Evolutionary conservation across 495 filamentous ascomycete species (phyloP).

Genomic region (Talaromyces thailandensis): DNA sequence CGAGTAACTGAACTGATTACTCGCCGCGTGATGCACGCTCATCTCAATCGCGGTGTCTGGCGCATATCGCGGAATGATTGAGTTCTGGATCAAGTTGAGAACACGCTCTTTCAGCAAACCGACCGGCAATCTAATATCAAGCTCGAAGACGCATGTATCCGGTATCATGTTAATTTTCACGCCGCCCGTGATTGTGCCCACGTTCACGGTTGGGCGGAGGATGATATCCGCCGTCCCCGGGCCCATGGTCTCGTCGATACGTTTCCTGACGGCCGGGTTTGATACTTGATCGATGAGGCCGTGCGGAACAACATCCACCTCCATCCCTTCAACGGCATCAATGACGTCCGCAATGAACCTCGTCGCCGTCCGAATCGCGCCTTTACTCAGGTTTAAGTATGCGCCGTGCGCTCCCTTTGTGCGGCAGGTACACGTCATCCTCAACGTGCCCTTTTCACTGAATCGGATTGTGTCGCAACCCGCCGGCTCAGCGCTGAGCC

Average conservation of each 20-base stretch:
- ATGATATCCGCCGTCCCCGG: background rate
- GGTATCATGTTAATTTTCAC: constrained; percentile 4
- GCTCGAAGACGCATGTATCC: background rate
- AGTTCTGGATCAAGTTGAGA: background rate
- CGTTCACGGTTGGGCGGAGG: background rate
- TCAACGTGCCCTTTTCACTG: constrained; percentile 2
- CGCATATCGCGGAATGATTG: background rate
- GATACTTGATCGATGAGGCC: background rate
- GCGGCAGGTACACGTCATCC: background rate
- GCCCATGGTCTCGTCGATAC: background rate
- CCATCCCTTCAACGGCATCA: background rate
- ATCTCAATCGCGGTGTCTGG: background rate
- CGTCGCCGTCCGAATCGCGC: background rate
- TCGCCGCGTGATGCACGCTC: background rate
- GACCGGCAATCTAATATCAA: background rate
- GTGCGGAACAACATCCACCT: background rate
- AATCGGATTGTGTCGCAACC: background rate
- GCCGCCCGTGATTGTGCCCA: background rate
- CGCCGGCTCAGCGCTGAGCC: constrained; percentile 1
- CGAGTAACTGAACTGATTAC: constrained; percentile 1
- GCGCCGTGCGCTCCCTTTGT: constrained; percentile 2
- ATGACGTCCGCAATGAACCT: background rate
- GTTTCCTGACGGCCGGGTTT: background rate
- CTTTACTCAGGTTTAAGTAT: constrained; percentile 1
- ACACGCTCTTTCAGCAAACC: background rate